Evolutionary conservation across 1,139 yeast genomes (phyloP).

Genomic region (Suhomyces anneliseae): DNA sequence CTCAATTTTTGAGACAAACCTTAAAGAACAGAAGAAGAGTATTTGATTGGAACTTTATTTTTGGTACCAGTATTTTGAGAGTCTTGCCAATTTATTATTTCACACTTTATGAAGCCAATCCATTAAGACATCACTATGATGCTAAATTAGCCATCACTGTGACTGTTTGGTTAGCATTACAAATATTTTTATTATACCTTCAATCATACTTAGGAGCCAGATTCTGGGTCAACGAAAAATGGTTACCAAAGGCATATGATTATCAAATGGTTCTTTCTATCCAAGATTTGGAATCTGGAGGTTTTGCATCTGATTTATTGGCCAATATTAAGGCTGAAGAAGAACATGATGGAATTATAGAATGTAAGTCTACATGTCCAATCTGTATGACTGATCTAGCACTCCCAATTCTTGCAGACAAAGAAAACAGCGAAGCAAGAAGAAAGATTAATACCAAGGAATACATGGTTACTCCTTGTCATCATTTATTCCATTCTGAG

Average conservation of each 20-base stretch:
- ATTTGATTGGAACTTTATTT: conserved; percentile 67
- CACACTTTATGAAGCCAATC: conserved; percentile 42
- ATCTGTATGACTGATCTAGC: conserved; percentile 83
- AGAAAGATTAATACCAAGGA: conserved; percentile 32
- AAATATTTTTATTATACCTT: conserved; percentile 53
- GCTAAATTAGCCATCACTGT: conserved; percentile 46
- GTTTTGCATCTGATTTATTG: conserved; percentile 43
- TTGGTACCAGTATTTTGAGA: conserved; percentile 66
- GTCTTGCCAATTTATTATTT: conserved; percentile 66
- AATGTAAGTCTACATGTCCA: conserved; percentile 65
- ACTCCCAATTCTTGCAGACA: conserved; percentile 50
- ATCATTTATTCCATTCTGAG: conserved; percentile 82
- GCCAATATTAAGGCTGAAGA: conserved; percentile 32
- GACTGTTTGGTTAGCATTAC: conserved; percentile 55
- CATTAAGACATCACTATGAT: conserved; percentile 60
- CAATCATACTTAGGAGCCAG: conserved; percentile 77
- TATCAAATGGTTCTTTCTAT: conserved; percentile 68
- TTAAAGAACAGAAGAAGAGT: conserved; percentile 68
- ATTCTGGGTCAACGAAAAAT: conserved; percentile 74
- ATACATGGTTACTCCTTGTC: conserved; percentile 92
- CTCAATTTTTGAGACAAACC: conserved; percentile 81
- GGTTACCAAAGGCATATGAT: conserved; percentile 77
- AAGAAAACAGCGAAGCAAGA: conserved; percentile 14
- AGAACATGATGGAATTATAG: conserved; percentile 27
- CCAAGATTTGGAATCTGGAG: conserved; percentile 59